Base-by-base conservation (phyloP, 768 basidiomycete genomes). In the Cystoderma amianthinum region DNA sequence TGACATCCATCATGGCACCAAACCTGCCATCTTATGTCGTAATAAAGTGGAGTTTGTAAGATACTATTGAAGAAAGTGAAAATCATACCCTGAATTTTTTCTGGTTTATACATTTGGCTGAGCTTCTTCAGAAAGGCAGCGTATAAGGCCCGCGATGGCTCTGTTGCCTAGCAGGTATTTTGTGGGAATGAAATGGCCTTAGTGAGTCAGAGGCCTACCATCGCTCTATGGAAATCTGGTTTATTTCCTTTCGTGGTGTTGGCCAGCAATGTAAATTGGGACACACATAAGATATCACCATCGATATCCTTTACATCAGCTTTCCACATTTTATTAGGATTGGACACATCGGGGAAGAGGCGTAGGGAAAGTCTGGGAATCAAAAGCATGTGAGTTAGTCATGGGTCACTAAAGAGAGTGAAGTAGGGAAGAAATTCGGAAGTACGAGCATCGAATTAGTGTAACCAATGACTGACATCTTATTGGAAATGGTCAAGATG, bases 1-100 rank as follows among this genome's bases (percentile, higher is more conserved):
- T 77, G 39, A 97, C 89, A 43, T 81, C 76, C 93, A 97, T 97
- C 93, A 95, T 95, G 3, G 92, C 93, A 22, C 92, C 92, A 56
- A 97, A 96, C 49, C 68, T 72, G n/a, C 93, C 93, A 59, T 97
- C 93, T 94, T 43, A 23, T 28, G 38, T 38, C 35, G 21, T 3
- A 38, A 41, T 49, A 28, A 44, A 38, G 32, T 44, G 7, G n/a
- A 28, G n/a, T 28, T n/a, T 28, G 25, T 28, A n/a, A 28, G 25
- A 10, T 34, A 19, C 34, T 36, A 24, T 39, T 18, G 32, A 7
- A 43, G 37, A 32, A 23, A 44, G 32, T 24, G 43, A 15, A 32
- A 16, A 16, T 48, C 67, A 23, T 36, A 86, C 92, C 92, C 72
- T 88, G 72, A 48, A 96, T 81, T 59, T 80, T 89, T 37, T 82